A percentile compares a stretch with the other conserved stretches of the same genome.
phyloP scores from a whole-genome alignment of 441 rosid genomes.

The Pelargonium fulgidum region DNA sequence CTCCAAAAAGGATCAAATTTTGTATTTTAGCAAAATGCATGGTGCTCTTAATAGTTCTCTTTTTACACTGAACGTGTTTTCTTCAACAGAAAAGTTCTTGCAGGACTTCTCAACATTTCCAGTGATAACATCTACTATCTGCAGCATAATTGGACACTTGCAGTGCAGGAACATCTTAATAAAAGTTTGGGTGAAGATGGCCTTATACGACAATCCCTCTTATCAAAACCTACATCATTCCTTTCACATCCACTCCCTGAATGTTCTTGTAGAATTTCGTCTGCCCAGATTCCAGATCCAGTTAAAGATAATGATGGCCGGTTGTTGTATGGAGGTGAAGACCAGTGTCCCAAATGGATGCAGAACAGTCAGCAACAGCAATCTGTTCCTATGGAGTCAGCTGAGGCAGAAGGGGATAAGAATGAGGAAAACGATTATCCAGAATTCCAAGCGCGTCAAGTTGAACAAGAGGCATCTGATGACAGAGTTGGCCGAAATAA shows the following conservation, averaged over 20 bases:
- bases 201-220: conserved; percentile 56
- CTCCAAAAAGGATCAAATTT: neutral
- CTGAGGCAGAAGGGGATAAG: conserved; percentile 32
- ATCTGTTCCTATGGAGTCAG: conserved; percentile 24
- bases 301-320: conserved; percentile 46
- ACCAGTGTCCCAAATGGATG: conserved; percentile 90
- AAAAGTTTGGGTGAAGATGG: conserved; percentile 74
- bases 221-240: conserved; percentile 59
- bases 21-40: conserved; percentile 1
- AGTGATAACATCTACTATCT: conserved; percentile 75
- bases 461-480: conserved; percentile 57
- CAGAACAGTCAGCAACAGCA: conserved; percentile 27
- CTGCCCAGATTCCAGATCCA: conserved; percentile 32
- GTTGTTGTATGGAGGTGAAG: conserved; percentile 66
- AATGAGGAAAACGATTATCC: conserved; percentile 40
- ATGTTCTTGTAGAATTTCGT: conserved; percentile 77
- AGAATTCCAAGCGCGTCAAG: conserved; percentile 49
- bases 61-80: conserved; percentile 15
- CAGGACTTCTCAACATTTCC: conserved; percentile 44
- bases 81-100: conserved; percentile 59
- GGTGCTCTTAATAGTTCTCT: neutral
- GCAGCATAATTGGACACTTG: conserved; percentile 60
- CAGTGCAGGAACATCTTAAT: conserved; percentile 67
- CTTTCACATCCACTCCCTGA: conserved; percentile 92
- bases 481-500: conserved; percentile 38